A percentile compares a stretch with the other conserved stretches of the same genome.
These are phyloP conservation scores for Naganishia liquefaciens DNA, from an alignment of 1,284 basidiomycete genomes.

Conservation along the genomic window DNA sequence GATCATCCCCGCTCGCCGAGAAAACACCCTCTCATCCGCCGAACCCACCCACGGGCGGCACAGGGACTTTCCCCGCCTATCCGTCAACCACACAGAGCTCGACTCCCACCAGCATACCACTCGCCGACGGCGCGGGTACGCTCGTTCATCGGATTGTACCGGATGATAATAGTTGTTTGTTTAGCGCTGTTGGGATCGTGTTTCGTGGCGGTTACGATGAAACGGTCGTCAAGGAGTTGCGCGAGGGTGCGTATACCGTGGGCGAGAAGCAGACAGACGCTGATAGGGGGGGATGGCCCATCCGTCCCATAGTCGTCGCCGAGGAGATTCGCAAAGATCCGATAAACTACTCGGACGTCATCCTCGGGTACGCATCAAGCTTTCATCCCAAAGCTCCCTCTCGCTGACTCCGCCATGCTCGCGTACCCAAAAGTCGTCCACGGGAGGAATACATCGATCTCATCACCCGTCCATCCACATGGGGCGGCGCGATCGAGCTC, in stretches of 20 bases:
- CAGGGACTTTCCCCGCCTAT: no score
- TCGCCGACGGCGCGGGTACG: constrained; percentile 33
- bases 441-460: constrained; percentile 74
- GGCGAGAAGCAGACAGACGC: neutral
- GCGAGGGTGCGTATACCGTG: constrained; percentile 44
- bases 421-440: constrained; percentile 59
- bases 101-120: no score
- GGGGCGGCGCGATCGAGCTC: constrained; percentile 93
- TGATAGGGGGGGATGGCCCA: neutral
- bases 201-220: constrained; percentile 76
- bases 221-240: constrained; percentile 39
- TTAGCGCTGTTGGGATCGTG: constrained; percentile 77
- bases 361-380: constrained; percentile 67
- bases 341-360: constrained; percentile 73
- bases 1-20: constrained; percentile 15
- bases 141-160: constrained; percentile 69
- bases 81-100: no score
- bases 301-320: constrained; percentile 65
- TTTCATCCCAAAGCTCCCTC: neutral
- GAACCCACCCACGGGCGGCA: no score
- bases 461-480: constrained; percentile 74
- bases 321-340: constrained; percentile 72
- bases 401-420: no score
- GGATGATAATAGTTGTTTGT: constrained; percentile 91
- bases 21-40: neutral